A percentile compares a stretch with the other conserved stretches of the same genome.
These are phyloP conservation scores for Neurospora africana DNA, from an alignment of 495 filamentous ascomycete genomes.

Conservation along the genomic window DNA sequence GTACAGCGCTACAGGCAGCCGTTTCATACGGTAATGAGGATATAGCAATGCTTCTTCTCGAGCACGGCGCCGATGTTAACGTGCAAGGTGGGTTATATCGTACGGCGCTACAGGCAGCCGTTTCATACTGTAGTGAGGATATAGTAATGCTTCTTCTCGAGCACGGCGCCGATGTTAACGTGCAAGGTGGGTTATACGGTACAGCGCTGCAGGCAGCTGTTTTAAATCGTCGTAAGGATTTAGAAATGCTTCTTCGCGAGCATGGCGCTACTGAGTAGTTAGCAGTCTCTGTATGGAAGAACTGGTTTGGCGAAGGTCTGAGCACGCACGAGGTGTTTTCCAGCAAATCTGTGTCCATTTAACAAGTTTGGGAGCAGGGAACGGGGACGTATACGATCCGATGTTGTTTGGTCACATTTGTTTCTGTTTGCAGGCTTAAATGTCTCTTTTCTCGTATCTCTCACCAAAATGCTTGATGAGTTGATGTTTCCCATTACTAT, in stretches of 20 bases:
- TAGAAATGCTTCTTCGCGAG: constrained; percentile 17
- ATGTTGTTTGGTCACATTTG: no score
- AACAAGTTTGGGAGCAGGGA: no score
- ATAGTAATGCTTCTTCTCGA: not conserved
- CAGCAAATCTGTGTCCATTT: not conserved
- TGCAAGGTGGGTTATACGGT: constrained; percentile 10
- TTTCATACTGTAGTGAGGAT: not conserved
- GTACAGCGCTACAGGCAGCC: constrained; percentile 2
- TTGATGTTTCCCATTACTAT: no score
- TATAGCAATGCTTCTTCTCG: not conserved
- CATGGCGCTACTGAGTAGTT: constrained; percentile 12
- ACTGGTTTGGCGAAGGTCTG: not conserved
- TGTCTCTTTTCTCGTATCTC: no score
- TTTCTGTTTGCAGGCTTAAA: no score
- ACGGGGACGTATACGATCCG: not conserved
- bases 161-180: constrained; percentile 15
- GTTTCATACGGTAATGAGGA: no score
- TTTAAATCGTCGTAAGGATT: constrained; percentile 4
- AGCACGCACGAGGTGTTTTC: not conserved
- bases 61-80: constrained; percentile 17
- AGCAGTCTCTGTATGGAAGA: not conserved
- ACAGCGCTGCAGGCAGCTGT: constrained; percentile 15
- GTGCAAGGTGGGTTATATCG: constrained; percentile 6
- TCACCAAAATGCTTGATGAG: no score
- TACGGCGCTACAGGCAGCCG: constrained; percentile 16